A percentile compares a stretch with the other conserved stretches of the same genome.
Conservation (phyloP, 2,329 filamentous ascomycete genomes). For the Parafenestella ontariensis region DNA sequence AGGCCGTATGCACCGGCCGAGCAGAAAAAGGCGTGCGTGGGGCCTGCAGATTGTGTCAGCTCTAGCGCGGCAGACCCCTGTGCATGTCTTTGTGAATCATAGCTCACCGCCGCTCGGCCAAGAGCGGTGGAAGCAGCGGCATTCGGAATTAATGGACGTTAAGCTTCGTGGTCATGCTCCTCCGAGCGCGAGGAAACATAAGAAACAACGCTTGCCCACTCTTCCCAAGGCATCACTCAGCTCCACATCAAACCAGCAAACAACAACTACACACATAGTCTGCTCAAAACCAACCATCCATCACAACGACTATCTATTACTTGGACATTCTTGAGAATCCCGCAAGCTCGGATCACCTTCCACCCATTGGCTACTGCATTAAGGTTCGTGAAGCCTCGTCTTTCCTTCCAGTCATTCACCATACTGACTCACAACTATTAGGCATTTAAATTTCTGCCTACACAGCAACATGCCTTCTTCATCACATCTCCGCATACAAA, state of each 20-base stretch:
- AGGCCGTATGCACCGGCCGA: background rate
- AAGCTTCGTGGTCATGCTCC: conserved; percentile 38
- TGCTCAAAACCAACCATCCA: conserved; percentile 2
- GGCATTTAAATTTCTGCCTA: conserved; percentile 42
- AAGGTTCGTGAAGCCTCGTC: conserved; percentile 42
- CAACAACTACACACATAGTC: conserved; percentile 13
- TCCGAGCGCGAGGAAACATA: conserved; percentile 39
- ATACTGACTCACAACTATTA: conserved; percentile 58
- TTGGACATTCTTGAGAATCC: conserved; percentile 10
- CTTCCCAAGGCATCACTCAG: conserved; percentile 15
- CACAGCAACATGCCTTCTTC: conserved; percentile 54
- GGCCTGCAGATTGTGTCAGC: background rate
- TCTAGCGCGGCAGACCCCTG: conserved; percentile 21
- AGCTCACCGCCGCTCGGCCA: conserved; percentile 27
- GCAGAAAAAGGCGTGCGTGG: background rate
- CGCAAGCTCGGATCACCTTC: conserved; percentile 43
- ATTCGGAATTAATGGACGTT: conserved; percentile 36
- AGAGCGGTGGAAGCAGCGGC: conserved; percentile 37
- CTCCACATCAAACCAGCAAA: conserved; percentile 17
- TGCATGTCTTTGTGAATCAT: conserved; percentile 30
- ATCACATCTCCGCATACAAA: conserved; percentile 56
- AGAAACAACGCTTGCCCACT: conserved; percentile 39
- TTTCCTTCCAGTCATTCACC: conserved; percentile 49
- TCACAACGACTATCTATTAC: conserved; percentile 9
- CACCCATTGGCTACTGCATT: conserved; percentile 40